Conservation (phyloP, 2,329 filamentous ascomycete genomes). For the Aureobasidium sp. region DNA sequence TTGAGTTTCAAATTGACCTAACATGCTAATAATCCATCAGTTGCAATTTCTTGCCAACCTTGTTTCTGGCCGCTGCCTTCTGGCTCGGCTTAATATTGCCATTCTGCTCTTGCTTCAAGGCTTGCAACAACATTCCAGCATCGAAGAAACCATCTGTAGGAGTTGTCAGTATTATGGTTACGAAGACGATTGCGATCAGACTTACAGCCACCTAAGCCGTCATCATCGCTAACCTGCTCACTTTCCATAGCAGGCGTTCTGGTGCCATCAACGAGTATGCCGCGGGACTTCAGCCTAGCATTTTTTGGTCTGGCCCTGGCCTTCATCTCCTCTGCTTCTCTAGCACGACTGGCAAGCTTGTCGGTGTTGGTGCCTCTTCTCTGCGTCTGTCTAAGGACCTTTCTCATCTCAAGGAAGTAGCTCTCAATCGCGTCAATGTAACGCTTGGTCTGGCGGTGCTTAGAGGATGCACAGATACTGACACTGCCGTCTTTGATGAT, state of each 20-base stretch:
- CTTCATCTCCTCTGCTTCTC: constrained; percentile 52
- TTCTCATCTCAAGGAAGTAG: constrained; percentile 84
- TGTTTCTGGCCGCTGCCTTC: constrained; percentile 53
- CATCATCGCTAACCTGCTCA: constrained; percentile 67
- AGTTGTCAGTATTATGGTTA: constrained; percentile 8
- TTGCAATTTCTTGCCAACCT: constrained; percentile 66
- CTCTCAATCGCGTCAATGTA: constrained; percentile 84
- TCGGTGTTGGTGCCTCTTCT: constrained; percentile 45
- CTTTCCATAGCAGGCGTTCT: constrained; percentile 57
- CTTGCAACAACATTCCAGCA: constrained; percentile 85
- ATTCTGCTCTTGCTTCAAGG: constrained; percentile 64
- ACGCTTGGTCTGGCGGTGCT: constrained; percentile 85
- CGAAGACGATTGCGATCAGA: constrained; percentile 22
- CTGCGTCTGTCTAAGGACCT: constrained; percentile 65
- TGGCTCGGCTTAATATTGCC: constrained; percentile 44
- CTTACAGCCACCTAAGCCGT: constrained; percentile 90
- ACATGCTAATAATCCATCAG: constrained; percentile 56
- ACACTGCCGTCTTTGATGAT: constrained; percentile 95
- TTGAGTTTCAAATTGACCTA: neutral
- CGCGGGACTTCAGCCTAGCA: constrained; percentile 59
- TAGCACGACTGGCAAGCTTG: constrained; percentile 47
- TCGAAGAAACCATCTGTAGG: constrained; percentile 91
- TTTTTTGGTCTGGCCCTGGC: constrained; percentile 39
- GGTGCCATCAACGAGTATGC: constrained; percentile 55
- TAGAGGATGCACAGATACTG: constrained; percentile 84